Evolutionary conservation across 2,329 filamentous ascomycete species (phyloP), one percentile per base, ranked within the genome.

Genomic region (Calonectria hawksworthii): DNA sequence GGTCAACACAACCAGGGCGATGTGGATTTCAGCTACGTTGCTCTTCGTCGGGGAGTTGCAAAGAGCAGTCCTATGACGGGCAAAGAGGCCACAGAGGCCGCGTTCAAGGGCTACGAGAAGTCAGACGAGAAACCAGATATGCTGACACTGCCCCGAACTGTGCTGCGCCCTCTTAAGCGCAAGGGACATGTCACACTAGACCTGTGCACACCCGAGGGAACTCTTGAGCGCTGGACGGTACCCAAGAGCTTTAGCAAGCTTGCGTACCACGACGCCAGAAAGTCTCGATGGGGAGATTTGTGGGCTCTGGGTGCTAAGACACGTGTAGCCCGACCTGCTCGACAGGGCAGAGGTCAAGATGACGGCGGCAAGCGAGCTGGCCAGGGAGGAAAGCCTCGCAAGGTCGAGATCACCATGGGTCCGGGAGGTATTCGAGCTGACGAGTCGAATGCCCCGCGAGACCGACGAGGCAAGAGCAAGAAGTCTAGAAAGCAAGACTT

Each of bases 291-390:
- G 97, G 97, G 97, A 50, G 97, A 99, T 83, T 88, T 99, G 13
- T 99, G 97, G 97, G 96, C 96, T 0, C 88, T 99, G 0, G 97
- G 97, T 0, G 96, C 96, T 28, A 99, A 99, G 89, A 98, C 95
- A 0, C 90, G 95, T 16, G 90, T 94, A 5, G 82, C 85, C 2
- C 88, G 94, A 61, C 88, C 87, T 18, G 86, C 94, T 54, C 90
- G 92, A 10, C 85, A 94, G 4, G 94, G 94, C 68, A 84, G 82
- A 75, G 86, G 85, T 41, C 81, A 83, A 0, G 85, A 88, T 34
- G 89, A 90, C 50, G 88, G 87, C 6, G 88, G 87, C 4, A 87
- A 89, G 67, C 84, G 88, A 51, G 84, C 87, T 11, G 84, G 80
- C 3, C 76, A 83, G 68, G 85, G 83, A 66, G 88, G 86, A 79